These are phyloP conservation scores for Pyrenochaeta sp. DNA, from an alignment of 2,329 filamentous ascomycete genomes.

Conservation along the genomic window DNA sequence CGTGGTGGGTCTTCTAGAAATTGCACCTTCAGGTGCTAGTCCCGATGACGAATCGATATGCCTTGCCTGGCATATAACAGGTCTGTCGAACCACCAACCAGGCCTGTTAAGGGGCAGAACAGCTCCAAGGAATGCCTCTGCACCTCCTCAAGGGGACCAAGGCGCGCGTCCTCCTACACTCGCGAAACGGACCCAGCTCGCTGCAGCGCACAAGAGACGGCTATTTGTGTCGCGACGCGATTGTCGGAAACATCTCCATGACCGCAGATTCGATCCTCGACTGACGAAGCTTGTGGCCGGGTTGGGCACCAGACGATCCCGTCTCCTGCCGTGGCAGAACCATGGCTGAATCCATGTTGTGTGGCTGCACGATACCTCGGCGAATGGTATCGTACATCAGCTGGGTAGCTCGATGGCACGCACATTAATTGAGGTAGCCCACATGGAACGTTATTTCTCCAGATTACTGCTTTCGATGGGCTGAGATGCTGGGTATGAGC, in stretches of 20 bases:
- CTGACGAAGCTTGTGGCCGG: conserved; percentile 24
- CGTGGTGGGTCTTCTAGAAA: conserved; percentile 22
- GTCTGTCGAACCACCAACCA: conserved; percentile 13
- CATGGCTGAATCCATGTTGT: conserved; percentile 27
- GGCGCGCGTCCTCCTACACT: conserved; percentile 3
- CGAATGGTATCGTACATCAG: conserved; percentile 27
- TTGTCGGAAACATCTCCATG: conserved; percentile 30
- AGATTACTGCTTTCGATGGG: conserved; percentile 23
- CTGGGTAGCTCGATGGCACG: conserved; percentile 34
- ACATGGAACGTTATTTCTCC: conserved; percentile 38
- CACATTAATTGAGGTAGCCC: conserved; percentile 37
- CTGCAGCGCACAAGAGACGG: conserved; percentile 14
- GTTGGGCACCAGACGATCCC: conserved; percentile 33
- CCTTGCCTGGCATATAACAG: conserved; percentile 31
- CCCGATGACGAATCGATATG: conserved; percentile 37
- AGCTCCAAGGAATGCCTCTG: not conserved
- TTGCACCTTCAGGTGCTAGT: conserved; percentile 20
- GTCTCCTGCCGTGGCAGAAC: conserved; percentile 25
- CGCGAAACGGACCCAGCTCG: conserved; percentile 20
- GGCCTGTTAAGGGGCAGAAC: conserved; percentile 29
- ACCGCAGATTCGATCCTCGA: conserved; percentile 33
- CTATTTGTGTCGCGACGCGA: conserved; percentile 10
- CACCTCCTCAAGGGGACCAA: not conserved
- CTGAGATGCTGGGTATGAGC: not conserved
- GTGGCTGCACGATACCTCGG: conserved; percentile 37